Base-by-base conservation (phyloP, 202 grass and related monocot species). In the Zoysia matrella region DNA sequence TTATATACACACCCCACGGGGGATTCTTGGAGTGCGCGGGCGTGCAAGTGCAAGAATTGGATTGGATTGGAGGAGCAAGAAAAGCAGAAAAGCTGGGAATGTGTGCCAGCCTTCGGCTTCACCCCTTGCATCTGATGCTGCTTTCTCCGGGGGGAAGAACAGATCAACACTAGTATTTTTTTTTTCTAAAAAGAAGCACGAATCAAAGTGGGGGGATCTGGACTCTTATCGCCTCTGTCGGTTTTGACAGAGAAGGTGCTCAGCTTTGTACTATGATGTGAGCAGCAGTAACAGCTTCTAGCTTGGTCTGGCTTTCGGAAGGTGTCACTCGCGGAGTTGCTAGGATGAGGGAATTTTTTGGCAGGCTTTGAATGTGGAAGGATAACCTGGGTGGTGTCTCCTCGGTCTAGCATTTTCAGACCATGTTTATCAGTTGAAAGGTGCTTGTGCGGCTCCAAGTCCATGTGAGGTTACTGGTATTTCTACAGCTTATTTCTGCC, bases 21-120 rank as follows among this genome's bases (percentile, higher is more conserved):
- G 13, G 78, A 89, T 89, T 80, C 87, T 72, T 89, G 71, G 76
- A 85, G 87, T 89, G 87, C 51, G 15, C 60, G 69, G 46, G 22
- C 57, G 22, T 30, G 22, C 22, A 30, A 30, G 47, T 72, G 85
- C 68, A 76, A 47, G 68, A 50, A 12, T 50, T 64, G 46, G 45
- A 22, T 57, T 62, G 44, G n/a, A 14, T 47, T n/a, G 79, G 42
- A 64, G 53, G 11, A 64, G 43, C 40, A 42, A 52, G 67, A 30
- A 79, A 74, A 73, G 39, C 30, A 65, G 79, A 82, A 72, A 83
- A 4, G 22, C 22, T 30, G 58, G 2, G 80, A 89, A 80, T 84
- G 64, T 85, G 65, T 89, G 65, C 77, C 72, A 85, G 82, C 56
- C 87, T 76, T 89, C 80, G 82, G 56, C 39, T 45, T 63, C 56